Percentiles rank a stretch among this genome's conserved stretches.
These are phyloP conservation scores for Guyanaporus albipodus DNA, from an alignment of 768 basidiomycete genomes.

Conservation along the genomic window DNA sequence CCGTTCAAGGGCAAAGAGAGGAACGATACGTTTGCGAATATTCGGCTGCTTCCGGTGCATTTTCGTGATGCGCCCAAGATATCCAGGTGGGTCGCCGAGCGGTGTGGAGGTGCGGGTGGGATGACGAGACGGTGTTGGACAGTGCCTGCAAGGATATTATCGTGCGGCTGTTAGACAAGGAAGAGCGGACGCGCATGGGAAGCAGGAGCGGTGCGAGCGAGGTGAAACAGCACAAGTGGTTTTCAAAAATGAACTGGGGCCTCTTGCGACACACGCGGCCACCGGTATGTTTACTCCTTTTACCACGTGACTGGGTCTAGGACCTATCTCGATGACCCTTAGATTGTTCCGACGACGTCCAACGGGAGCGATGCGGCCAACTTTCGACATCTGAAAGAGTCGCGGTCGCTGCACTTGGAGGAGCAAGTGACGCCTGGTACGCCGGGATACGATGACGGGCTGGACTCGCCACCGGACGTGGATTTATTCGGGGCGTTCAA, in stretches of 20 bases:
- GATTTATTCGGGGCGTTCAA: constrained; percentile 87
- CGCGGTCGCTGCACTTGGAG: constrained; percentile 86
- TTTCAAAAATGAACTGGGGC: constrained; percentile 94
- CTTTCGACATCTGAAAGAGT: constrained; percentile 89
- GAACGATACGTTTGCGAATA: constrained; percentile 94
- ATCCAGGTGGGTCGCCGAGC: constrained; percentile 50
- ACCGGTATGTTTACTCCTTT: constrained; percentile 60
- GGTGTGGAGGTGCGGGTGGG: neutral
- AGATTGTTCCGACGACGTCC: constrained; percentile 77
- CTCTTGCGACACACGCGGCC: constrained; percentile 88
- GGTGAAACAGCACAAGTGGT: constrained; percentile 99
- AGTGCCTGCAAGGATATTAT: constrained; percentile 90
- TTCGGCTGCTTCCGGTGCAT: constrained; percentile 77
- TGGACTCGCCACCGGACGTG: constrained; percentile 42
- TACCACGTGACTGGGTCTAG: constrained; percentile 27
- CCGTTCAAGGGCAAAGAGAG: constrained; percentile 97
- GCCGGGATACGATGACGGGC: constrained; percentile 41
- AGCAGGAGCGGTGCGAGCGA: constrained; percentile 95
- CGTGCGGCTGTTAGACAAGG: constrained; percentile 84
- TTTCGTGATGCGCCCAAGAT: constrained; percentile 86
- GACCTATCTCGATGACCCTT: constrained; percentile 24
- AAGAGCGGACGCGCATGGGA: constrained; percentile 82
- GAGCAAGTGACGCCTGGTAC: constrained; percentile 46
- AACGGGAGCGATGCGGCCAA: constrained; percentile 83
- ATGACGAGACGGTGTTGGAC: constrained; percentile 15